Base-by-base conservation (phyloP, 1,284 basidiomycete species). In the Cutaneotrichosporon mucoides region DNA sequence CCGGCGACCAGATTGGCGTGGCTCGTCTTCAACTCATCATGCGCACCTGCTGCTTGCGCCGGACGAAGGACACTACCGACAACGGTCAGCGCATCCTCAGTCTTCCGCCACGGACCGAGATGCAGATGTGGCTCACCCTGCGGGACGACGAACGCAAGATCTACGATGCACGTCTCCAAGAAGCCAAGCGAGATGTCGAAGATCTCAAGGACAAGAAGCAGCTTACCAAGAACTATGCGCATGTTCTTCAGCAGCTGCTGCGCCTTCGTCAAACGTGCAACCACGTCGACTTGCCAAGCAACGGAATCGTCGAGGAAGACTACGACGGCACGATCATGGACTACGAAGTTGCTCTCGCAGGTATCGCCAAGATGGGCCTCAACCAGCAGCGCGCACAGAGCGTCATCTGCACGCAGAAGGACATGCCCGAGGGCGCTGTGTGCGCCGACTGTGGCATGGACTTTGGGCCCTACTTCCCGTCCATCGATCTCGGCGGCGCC, bases 231-330 rank as follows among this genome's bases (percentile, higher is more conserved):
- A 97, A 97, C 74, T 98, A 97, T 70, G 95, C 96, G 60, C 92
- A 93, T 55, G 96, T 99, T 68, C 79, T 99, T 65, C 94, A 97
- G 80, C 94, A 95, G 81, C 89, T 97, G 58, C 81, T 97, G 55
- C 89, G 92, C 8, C 83, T 99, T 42, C 88, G 96, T 43, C 93
- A 99, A 81, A 97, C 97, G 54, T 99, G 96, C 79, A 92, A 97
- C 73, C 94, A 99, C 78, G 90, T 87, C 67, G 92, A 94, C 68
- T 84, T 99, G 40, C 90, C 97, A 1, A 83, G 89, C 72, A 64
- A 73, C 37, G 73, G 76, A 59, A 64, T 68, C 24, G 64, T 76
- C 37, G 73, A 79, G 64, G 74, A 77, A 43, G 72, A 78, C 64
- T 73, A 76, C 50, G 79, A 78, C 54, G 86, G 86, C 63, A 92